Evolutionary conservation across 805 yeast genomes (phyloP).

Genomic region (Wickerhamiella kurtzmanii): DNA sequence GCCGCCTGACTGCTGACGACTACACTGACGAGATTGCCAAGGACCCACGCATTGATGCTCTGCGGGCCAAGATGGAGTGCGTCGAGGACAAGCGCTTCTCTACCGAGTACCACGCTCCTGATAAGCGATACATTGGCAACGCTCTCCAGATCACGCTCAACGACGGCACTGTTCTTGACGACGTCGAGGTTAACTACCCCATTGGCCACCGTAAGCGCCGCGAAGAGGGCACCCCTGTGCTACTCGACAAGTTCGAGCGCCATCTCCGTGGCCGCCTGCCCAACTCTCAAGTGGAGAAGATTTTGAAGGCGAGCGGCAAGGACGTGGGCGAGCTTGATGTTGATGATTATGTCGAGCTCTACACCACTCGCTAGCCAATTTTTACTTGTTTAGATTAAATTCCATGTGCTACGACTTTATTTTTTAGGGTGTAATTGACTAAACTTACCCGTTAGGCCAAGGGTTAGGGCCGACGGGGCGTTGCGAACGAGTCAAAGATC

Average conservation of each 20-base stretch:
- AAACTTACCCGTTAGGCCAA: too few relatives aligned
- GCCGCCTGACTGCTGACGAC: slow-evolving; percentile 45
- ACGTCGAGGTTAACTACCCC: slow-evolving; percentile 42
- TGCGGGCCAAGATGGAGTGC: slow-evolving; percentile 43
- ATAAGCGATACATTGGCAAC: slow-evolving; percentile 45
- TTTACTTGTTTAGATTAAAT: background rate
- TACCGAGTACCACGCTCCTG: slow-evolving; percentile 41
- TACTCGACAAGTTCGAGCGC: slow-evolving; percentile 37
- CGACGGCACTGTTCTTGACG: slow-evolving; percentile 41
- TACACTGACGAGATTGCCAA: slow-evolving; percentile 39
- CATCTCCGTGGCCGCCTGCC: slow-evolving; percentile 37
- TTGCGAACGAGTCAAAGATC: too few relatives aligned
- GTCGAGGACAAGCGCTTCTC: slow-evolving; percentile 38
- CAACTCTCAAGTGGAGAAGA: slow-evolving; percentile 27
- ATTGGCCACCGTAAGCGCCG: slow-evolving; percentile 47
- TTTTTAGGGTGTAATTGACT: too few relatives aligned
- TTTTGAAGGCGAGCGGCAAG: slow-evolving; percentile 27
- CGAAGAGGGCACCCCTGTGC: slow-evolving; percentile 45
- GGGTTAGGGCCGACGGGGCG: too few relatives aligned
- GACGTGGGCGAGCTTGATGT: slow-evolving; percentile 33
- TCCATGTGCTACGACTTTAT: background rate
- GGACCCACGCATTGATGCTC: slow-evolving; percentile 38
- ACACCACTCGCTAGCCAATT: slow-evolving; percentile 9
- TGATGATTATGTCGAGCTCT: slow-evolving; percentile 36
- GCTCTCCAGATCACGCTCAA: slow-evolving; percentile 38